These are phyloP conservation scores for Nicotiana rustica DNA, from an alignment of 305 asterid species.

Conservation along the genomic window DNA sequence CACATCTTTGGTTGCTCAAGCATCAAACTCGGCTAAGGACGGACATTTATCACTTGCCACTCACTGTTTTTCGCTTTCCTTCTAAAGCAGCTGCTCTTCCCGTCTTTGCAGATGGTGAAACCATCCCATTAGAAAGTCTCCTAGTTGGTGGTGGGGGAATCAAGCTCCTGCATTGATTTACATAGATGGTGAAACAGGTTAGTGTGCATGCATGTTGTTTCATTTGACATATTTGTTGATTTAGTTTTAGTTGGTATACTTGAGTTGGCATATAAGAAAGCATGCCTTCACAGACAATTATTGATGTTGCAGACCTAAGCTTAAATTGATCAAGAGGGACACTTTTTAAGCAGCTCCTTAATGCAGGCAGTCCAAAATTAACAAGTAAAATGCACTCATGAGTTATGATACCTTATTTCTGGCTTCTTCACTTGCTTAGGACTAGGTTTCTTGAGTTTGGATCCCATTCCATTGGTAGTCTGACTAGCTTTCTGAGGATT, in stretches of 20 bases:
- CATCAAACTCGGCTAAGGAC: constrained; percentile 29
- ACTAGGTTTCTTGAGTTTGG: constrained; percentile 64
- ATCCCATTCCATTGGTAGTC: constrained; percentile 52
- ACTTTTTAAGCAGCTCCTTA: neutral
- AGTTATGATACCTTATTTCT: constrained; percentile 58
- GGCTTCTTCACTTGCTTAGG: constrained; percentile 59
- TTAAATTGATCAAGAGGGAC: no score
- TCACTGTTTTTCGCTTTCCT: constrained; percentile 61
- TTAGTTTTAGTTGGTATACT: neutral
- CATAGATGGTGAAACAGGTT: neutral
- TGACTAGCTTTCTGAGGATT: constrained; percentile 48
- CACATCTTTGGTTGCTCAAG: constrained; percentile 23
- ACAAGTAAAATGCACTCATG: neutral
- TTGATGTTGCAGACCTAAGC: constrained; percentile 5
- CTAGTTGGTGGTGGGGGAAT: constrained; percentile 64
- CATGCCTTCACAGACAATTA: neutral
- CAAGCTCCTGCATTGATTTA: constrained; percentile 57
- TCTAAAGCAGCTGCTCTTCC: constrained; percentile 54
- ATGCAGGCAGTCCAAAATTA: neutral
- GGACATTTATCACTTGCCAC: constrained; percentile 59
- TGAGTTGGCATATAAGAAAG: constrained; percentile 13
- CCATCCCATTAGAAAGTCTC: constrained; percentile 55
- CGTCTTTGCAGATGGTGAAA: constrained; percentile 52
- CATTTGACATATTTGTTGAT: constrained; percentile 18
- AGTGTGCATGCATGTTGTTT: constrained; percentile 3